Conservation (phyloP, 2,329 filamentous ascomycete genomes). For the Rhynchosporium graminicola region DNA sequence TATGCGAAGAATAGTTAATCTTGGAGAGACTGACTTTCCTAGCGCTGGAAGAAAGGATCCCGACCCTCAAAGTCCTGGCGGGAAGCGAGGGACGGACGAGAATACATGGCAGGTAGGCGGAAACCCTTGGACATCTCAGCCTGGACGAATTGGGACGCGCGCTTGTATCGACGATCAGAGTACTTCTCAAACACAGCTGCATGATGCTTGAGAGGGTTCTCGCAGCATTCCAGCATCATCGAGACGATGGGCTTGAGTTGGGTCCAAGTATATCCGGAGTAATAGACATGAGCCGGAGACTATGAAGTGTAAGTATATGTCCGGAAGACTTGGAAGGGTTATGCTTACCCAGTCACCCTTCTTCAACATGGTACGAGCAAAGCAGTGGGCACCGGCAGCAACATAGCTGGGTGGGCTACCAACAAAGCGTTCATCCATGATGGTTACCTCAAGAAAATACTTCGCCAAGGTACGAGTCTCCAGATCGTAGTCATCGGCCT, state of each 20-base stretch:
- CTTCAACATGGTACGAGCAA: conserved; percentile 82
- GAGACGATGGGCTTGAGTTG: conserved; percentile 78
- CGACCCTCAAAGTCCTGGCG: conserved; percentile 30
- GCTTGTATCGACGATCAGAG: conserved; percentile 81
- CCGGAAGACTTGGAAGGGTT: neutral
- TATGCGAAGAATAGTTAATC: conserved; percentile 18
- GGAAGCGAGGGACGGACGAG: conserved; percentile 34
- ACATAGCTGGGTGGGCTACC: conserved; percentile 87
- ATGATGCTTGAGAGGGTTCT: conserved; percentile 79
- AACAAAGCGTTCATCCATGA: conserved; percentile 98
- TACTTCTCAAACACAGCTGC: conserved; percentile 90
- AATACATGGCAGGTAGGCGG: conserved; percentile 42
- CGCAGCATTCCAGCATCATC: conserved; percentile 85
- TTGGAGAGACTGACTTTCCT: neutral
- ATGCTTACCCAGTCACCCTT: conserved; percentile 89
- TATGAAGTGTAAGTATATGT: conserved; percentile 42
- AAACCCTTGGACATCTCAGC: conserved; percentile 67
- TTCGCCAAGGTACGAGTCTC: conserved; percentile 95
- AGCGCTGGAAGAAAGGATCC: conserved; percentile 25
- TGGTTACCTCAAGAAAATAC: conserved; percentile 93
- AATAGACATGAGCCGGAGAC: conserved; percentile 83
- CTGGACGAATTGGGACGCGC: conserved; percentile 78
- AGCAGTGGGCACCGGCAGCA: conserved; percentile 87
- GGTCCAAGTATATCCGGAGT: conserved; percentile 86
- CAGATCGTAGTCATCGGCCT: conserved; percentile 95